Evolutionary conservation across 73 alveolate species (phyloP).

Genomic region (Tetrahymena malaccensis): DNA sequence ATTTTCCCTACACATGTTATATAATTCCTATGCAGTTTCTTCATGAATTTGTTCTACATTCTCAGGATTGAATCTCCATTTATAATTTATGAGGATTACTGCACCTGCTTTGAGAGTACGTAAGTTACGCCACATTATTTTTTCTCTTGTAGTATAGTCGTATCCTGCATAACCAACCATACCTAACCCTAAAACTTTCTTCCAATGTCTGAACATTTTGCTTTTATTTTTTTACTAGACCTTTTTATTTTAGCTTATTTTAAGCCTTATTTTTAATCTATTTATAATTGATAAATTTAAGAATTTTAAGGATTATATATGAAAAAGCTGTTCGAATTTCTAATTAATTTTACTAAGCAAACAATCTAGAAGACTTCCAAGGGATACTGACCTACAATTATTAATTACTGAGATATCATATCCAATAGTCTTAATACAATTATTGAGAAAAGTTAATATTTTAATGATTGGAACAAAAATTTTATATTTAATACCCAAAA

Average conservation of each 20-base stretch:
- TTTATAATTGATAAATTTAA: background rate
- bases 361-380: background rate
- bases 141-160: background rate
- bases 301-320: background rate
- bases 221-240: background rate
- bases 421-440: background rate
- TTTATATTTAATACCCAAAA: too few species aligned
- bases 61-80: constrained; percentile 16
- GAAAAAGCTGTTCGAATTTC: background rate
- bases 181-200: background rate
- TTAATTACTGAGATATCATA: background rate
- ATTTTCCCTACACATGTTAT: constrained; percentile 30
- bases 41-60: constrained; percentile 40
- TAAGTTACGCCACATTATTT: constrained; percentile 11
- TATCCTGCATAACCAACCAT: background rate
- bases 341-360: background rate
- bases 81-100: constrained; percentile 12
- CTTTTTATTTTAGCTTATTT: background rate
- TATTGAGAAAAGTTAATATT: background rate
- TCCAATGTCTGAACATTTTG: background rate
- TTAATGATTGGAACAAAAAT: background rate
- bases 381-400: background rate
- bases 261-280: background rate
- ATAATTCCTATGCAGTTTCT: constrained; percentile 31
- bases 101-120: constrained; percentile 25